Conservation (phyloP, 1,139 yeast genomes). For the Geotrichum citri-aurantii region DNA sequence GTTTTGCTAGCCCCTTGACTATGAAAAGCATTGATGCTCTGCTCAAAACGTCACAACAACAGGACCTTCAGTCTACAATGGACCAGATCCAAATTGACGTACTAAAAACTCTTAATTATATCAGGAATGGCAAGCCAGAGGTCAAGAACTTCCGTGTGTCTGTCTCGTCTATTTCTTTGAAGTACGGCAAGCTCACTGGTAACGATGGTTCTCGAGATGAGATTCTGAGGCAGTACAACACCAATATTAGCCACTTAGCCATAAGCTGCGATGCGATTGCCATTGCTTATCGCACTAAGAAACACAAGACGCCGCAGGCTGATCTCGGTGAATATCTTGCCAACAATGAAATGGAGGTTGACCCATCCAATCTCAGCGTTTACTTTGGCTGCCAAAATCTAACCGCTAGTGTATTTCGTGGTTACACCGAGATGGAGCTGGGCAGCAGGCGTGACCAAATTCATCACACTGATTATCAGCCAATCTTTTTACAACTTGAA, state of each 20-base stretch:
- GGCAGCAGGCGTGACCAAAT: slow-evolving; percentile 1
- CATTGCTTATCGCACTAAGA: slow-evolving; percentile 23
- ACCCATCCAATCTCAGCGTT: slow-evolving; percentile 22
- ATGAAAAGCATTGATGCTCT: slow-evolving; percentile 26
- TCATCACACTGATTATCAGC: slow-evolving; percentile 20
- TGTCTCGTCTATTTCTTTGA: slow-evolving; percentile 45
- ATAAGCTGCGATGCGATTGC: slow-evolving; percentile 25
- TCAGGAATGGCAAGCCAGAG: slow-evolving; percentile 38
- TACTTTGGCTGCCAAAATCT: slow-evolving; percentile 25
- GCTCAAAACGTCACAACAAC: slow-evolving; percentile 22
- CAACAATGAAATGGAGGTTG: slow-evolving; percentile 19
- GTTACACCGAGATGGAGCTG: slow-evolving; percentile 19
- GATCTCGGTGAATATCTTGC: slow-evolving; percentile 24
- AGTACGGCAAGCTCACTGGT: slow-evolving; percentile 38
- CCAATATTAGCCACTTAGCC: slow-evolving; percentile 23
- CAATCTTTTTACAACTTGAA: slow-evolving; percentile 28
- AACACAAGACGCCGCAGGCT: slow-evolving; percentile 21
- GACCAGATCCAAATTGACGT: slow-evolving; percentile 65
- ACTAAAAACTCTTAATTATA: slow-evolving; percentile 40
- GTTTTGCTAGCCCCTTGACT: slow-evolving; percentile 35
- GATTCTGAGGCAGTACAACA: slow-evolving; percentile 10
- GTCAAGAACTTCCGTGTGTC: slow-evolving; percentile 48
- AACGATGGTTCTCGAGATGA: slow-evolving; percentile 7
- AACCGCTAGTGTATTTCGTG: slow-evolving; percentile 24
- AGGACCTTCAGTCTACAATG: slow-evolving; percentile 44